Evolutionary conservation across 2,329 filamentous ascomycete genomes (phyloP).

Genomic region (Fusarium anguioides): DNA sequence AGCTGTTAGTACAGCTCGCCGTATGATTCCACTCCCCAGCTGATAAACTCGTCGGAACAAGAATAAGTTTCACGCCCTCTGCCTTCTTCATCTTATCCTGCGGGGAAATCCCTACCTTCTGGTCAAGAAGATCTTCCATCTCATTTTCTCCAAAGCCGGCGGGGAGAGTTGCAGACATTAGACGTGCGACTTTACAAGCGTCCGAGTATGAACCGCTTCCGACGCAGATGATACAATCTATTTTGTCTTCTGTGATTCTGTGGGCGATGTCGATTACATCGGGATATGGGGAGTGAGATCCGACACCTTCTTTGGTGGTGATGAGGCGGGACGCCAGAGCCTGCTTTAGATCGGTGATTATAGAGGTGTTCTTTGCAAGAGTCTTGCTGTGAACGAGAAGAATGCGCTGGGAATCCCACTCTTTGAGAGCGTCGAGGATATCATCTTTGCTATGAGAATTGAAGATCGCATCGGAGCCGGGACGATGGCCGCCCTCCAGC

Average conservation of each 20-base stretch:
- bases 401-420: background rate
- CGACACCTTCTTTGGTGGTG: constrained; percentile 4
- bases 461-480: constrained; percentile 16
- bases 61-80: background rate
- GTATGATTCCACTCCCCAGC: constrained; percentile 22
- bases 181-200: constrained; percentile 16
- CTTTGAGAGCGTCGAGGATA: background rate
- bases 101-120: constrained; percentile 2
- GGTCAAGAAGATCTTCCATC: constrained; percentile 8
- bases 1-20: constrained; percentile 18
- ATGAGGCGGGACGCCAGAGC: background rate
- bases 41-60: constrained; percentile 11
- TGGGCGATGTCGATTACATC: constrained; percentile 23
- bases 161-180: constrained; percentile 1
- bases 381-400: constrained; percentile 17
- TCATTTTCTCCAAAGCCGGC: background rate
- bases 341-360: background rate
- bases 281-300: constrained; percentile 10
- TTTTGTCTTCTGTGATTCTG: background rate
- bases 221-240: constrained; percentile 8
- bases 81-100: constrained; percentile 15
- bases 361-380: background rate
- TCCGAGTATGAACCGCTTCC: constrained; percentile 21
- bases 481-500: constrained; percentile 8
- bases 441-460: constrained; percentile 17